These are phyloP conservation scores for Picochlorum costavermella DNA, from an alignment of 139 green algal species.

Conservation along the genomic window DNA sequence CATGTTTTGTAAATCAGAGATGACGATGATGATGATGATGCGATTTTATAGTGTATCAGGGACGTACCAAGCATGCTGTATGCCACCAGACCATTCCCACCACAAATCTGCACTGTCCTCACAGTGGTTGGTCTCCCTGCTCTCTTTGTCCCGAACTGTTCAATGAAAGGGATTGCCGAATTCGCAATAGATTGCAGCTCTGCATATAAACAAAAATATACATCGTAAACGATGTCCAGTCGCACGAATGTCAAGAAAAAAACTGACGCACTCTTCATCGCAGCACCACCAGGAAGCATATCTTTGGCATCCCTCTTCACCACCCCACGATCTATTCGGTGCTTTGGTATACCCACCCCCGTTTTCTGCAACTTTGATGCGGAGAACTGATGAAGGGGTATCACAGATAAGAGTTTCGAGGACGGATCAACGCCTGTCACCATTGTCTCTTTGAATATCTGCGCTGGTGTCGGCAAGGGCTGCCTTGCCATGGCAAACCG, in stretches of 20 bases:
- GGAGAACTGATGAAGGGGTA: not conserved
- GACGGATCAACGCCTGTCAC: constrained; percentile 51
- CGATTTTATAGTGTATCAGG: not conserved
- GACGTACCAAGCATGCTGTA: constrained; percentile 57
- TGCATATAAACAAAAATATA: constrained; percentile 1
- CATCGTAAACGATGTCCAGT: not conserved
- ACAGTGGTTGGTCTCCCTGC: constrained; percentile 40
- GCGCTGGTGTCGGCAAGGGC: constrained; percentile 2
- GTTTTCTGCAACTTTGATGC: too few species aligned
- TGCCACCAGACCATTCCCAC: constrained; percentile 41
- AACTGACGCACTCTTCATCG: not conserved
- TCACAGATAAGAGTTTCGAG: constrained; percentile 26
- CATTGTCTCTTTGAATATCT: constrained; percentile 52
- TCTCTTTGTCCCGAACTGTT: constrained; percentile 26
- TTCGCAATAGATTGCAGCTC: constrained; percentile 30
- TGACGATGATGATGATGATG: not conserved
- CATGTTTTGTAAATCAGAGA: too few species aligned
- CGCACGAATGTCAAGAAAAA: not conserved
- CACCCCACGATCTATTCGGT: too few species aligned
- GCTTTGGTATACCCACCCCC: too few species aligned
- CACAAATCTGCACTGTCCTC: constrained; percentile 59
- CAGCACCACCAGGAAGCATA: not conserved
- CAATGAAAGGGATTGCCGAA: constrained; percentile 46
- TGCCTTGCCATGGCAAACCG: constrained; percentile 30
- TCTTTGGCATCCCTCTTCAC: too few species aligned